Evolutionary conservation across 768 basidiomycete genomes (phyloP), one percentile per base, ranked within the genome.

Genomic region (Dictyophora rubrovolvata): DNA sequence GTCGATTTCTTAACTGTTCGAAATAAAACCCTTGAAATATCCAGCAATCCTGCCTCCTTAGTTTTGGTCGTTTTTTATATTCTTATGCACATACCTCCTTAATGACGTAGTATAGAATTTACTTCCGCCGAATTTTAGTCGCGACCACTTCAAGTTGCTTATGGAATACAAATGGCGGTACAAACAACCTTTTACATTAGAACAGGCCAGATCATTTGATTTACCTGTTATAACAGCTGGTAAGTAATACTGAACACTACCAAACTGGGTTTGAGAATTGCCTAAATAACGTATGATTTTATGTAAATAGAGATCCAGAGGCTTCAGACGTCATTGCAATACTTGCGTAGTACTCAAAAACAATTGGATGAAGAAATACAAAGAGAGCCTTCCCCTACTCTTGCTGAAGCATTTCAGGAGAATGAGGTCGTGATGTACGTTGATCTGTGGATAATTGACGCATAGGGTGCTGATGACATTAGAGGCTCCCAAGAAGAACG

Each of bases 401-500:
- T 89, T 9, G 66, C 65, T 34, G 75, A 78, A 50, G 88, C 84
- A 10, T 69, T 84, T 8, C 74, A 81, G 58, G 90, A 93, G 70
- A 93, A 93, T 66, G 75, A 83, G 63, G 69, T 63, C 1, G 85
- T 87, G 47, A 87, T 93, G 89, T 85, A 65, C 58, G 78, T 70
- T 16, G 10, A 20, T 23, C 37, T n/a, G 11, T n/a, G 50, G 14
- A 34, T 22, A 22, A 42, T 49, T 21, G 5, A 46, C 55, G 34
- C 18, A 36, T 16, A 18, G 49, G 49, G 60, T 57, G 5, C 48
- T 64, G 54, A 61, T 53, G 49, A 33, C 34, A 48, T 51, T 65
- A 91, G 89, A 62, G 85, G 79, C 7, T 87, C 89, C 8, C 89
- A 91, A 70, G 79, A 86, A 65, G 89, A 92, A 65, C 77, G 89